Evolutionary conservation across 306 rosid genomes (phyloP).

Genomic region (Vigna angularis): DNA sequence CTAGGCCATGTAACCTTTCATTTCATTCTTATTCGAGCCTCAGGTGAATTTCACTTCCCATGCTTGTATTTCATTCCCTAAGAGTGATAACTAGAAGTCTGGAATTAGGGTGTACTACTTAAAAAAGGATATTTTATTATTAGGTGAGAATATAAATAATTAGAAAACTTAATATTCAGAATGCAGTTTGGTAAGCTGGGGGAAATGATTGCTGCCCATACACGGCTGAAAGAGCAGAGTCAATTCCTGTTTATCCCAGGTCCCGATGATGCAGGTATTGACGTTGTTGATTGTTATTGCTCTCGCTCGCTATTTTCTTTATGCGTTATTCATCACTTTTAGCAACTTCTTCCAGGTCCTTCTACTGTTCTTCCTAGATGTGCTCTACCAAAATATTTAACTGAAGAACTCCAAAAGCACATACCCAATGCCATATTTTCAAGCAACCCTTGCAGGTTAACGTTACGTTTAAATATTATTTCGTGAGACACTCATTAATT

Average conservation of each 20-base stretch:
- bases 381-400: constrained; percentile 81
- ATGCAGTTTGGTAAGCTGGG: constrained; percentile 88
- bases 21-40: constrained; percentile 76
- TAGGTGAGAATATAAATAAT: constrained; percentile 16
- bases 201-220: constrained; percentile 73
- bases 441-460: constrained; percentile 95
- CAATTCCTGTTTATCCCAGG: constrained; percentile 91
- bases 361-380: constrained; percentile 82
- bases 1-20: constrained; percentile 87
- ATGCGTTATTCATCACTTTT: constrained; percentile 25
- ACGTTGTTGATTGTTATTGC: constrained; percentile 29
- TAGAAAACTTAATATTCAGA: constrained; percentile 54
- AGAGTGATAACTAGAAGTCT: constrained; percentile 12
- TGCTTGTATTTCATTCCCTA: constrained; percentile 28
- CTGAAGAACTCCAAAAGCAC: constrained; percentile 79
- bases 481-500: background rate
- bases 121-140: constrained; percentile 14
- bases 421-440: constrained; percentile 86
- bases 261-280: constrained; percentile 91
- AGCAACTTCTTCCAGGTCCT: constrained; percentile 60
- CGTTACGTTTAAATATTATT: constrained; percentile 33
- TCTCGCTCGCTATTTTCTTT: constrained; percentile 11
- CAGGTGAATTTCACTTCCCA: constrained; percentile 57
- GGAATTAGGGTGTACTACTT: constrained; percentile 28
- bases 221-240: constrained; percentile 73